These are phyloP conservation scores for Collybia nuda DNA, from an alignment of 768 basidiomycete species.

Conservation along the genomic window DNA sequence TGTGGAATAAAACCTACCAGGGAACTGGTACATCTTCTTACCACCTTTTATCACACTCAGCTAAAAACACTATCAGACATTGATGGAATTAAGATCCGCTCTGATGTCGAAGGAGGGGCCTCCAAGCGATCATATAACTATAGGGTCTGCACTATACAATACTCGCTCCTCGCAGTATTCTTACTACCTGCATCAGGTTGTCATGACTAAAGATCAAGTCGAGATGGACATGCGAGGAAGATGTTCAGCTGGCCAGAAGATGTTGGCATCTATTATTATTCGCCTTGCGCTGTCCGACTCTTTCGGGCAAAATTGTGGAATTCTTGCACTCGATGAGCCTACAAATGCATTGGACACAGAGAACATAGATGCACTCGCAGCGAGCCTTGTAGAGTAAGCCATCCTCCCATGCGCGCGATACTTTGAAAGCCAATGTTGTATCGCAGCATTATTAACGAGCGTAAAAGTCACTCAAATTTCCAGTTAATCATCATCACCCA, in stretches of 20 bases:
- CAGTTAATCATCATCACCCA: slow-evolving; percentile 97
- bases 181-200: slow-evolving; percentile 58
- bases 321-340: slow-evolving; percentile 96
- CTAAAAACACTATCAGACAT: slow-evolving; percentile 66
- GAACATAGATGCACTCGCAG: slow-evolving; percentile 93
- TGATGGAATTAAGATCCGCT: slow-evolving; percentile 93
- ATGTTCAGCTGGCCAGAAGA: slow-evolving; percentile 98
- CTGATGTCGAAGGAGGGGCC: slow-evolving; percentile 89
- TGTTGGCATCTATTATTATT: slow-evolving; percentile 97
- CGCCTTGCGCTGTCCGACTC: slow-evolving; percentile 96
- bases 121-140: slow-evolving; percentile 96
- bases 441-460: slow-evolving; percentile 88
- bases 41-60: not conserved
- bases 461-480: slow-evolving; percentile 87
- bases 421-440: slow-evolving; percentile 7
- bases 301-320: slow-evolving; percentile 97
- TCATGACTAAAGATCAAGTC: slow-evolving; percentile 98
- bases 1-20: slow-evolving; percentile 99
- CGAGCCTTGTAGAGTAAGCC: slow-evolving; percentile 87
- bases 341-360: slow-evolving; percentile 96
- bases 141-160: slow-evolving; percentile 54
- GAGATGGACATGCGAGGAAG: slow-evolving; percentile 99
- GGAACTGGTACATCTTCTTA: slow-evolving; percentile 74
- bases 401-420: not conserved
- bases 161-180: slow-evolving; percentile 4